Conservation (phyloP, 2,329 filamentous ascomycete genomes). For the Neofusicoccum cordaticola region DNA sequence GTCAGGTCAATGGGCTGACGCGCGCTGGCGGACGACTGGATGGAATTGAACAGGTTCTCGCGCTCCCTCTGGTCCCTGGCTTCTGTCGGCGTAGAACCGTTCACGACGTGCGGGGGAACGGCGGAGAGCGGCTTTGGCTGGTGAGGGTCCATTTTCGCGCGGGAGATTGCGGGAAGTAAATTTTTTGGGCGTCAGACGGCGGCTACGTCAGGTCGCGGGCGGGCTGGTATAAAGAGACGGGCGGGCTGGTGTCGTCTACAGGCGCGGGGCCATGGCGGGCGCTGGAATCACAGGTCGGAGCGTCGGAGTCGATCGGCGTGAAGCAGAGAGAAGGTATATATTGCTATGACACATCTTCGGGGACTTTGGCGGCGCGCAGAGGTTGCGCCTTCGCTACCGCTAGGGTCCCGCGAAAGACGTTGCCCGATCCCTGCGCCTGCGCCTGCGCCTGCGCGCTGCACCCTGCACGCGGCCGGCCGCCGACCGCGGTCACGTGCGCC, state of each 20-base stretch:
- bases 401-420: constrained; percentile 4
- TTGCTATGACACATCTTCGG: constrained; percentile 16
- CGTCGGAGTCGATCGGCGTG: not conserved
- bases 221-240: not conserved
- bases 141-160: constrained; percentile 44
- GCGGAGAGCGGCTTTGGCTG: constrained; percentile 50
- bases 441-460: no score
- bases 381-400: constrained; percentile 5
- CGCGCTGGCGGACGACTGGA: constrained; percentile 55
- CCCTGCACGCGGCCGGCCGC: not conserved
- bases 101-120: constrained; percentile 56
- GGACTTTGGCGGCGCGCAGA: constrained; percentile 9
- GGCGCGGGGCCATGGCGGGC: constrained; percentile 1
- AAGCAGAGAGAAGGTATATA: not conserved
- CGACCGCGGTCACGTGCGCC: not conserved
- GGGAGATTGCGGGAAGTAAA: constrained; percentile 10
- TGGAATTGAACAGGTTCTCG: constrained; percentile 58
- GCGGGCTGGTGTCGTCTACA: not conserved
- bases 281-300: not conserved
- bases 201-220: constrained; percentile 8
- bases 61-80: constrained; percentile 51
- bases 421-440: constrained; percentile 3
- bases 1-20: constrained; percentile 47
- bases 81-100: constrained; percentile 53
- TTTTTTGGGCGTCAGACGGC: constrained; percentile 7